Base-by-base conservation (phyloP, 306 rosid species). In the Canavalia ensiformis region DNA sequence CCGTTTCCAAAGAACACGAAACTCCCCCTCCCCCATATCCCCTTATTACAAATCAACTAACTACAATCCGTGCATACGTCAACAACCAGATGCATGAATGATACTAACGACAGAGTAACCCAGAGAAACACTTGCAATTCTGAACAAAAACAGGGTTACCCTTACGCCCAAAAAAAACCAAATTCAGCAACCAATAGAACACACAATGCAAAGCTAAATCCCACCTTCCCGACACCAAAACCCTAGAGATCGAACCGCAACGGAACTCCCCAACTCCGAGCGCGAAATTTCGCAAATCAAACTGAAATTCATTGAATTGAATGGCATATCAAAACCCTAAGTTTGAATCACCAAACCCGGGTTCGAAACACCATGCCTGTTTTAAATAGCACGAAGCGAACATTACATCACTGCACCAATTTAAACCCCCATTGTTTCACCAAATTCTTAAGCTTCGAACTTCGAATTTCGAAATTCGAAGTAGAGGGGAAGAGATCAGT, bases 181-280 rank as follows among this genome's bases (percentile, higher is more conserved):
- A 84, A 91, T 86, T 77, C 86, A 81, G 78, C 76, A 58, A 80
- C 76, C 75, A 81, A 81, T 8, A 68, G 75, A 82, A 72, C 82
- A 76, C 35, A 68, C 83, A 93, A 91, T 84, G 93, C 91, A 86
- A 86, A 88, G 77, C 83, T 88, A 91, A 90, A 89, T 94, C 94
- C 85, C 93, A 85, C 77, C 81, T 58, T 64, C 85, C 77, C 77
- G 68, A 69, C 5, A 56, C 84, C 89, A 84, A 90, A 92, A 90
- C 95, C 96, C 94, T 92, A 94, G 92, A 89, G 98, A 94, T 92
- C 93, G 85, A 87, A 74, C 84, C 87, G 72, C 88, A 42, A 83
- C 83, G 47, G 35, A 85, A 54, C 69, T 65, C 54, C 66, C 86
- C 46, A 84, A 79, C 79, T 74, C 86, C 87, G 77, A 62, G 86